Evolutionary conservation across 345 rosid genomes (phyloP), one percentile per base, ranked within the genome.

Genomic region (Camelina laxa): DNA sequence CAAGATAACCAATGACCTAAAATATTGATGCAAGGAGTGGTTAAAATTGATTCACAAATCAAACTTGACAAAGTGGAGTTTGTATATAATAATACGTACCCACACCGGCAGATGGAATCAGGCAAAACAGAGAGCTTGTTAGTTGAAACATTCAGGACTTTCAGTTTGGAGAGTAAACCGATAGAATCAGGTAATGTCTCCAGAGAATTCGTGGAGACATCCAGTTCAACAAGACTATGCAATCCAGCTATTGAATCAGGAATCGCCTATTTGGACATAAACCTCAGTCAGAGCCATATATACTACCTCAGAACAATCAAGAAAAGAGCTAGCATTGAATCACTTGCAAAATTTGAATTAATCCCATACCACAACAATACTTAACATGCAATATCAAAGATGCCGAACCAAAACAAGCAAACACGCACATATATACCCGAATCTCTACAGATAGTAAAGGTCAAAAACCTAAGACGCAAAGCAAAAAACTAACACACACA

Each of bases 201-300:
- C 80, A 96, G 72, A 58, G 88, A 87, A 84, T 96, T 96, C 19
- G 94, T 87, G 71, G 91, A 82, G 56, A 86, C 81, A 67, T 86
- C 81, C 35, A 96, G 85, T 77, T 89, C 94, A 82, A 86, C 89
- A 54, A 96, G 92, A 72, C 75, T 85, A 67, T 80, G 81, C 65
- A 92, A 75, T 62, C 96, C 99, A 62, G 94, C 89, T 44, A 96
- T 86, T 15, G 99, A 92, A 80, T 96, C 99, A 59, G 98, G 99
- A 79, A 96, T 83, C 9, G 69, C 84, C 99, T 96, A 84, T 75
- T 27, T 69, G 44, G 49, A 59, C 39, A 80, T 59, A 17, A 60
- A 39, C 64, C 9, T 69, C 55, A 10, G 53, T 62, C 50, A 69
- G 10, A 60, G 62, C 53, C 55, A 41, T 31, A 60, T 8, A 69